Evolutionary conservation across 202 grass and related monocot genomes (phyloP), one percentile per base, ranked within the genome.

Genomic region (Zoysia matrella): DNA sequence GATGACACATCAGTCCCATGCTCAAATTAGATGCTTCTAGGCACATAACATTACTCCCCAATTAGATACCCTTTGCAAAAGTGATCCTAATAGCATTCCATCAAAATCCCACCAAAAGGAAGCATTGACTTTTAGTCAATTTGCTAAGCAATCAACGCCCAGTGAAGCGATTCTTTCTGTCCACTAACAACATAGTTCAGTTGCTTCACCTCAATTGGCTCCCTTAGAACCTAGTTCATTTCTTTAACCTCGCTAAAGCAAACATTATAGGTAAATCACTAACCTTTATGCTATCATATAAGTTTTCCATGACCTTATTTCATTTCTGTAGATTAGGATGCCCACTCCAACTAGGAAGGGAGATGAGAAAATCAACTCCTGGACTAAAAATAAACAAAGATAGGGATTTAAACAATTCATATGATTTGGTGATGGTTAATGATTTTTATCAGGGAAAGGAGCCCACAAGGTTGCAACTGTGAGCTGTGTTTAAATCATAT

Each of bases 151-250:
- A 79, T 86, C 73, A 78, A 73, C 52, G 44, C 81, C 71, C 71
- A 11, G 73, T 18, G 69, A 90, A 83, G 88, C 65, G 80, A 86
- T 90, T 83, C 88, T 82, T 79, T 84, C 49, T 86, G 88, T 75
- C 88, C 71, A 86, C 30, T 76, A 86, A 63, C 30, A 36, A 36
- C 30, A 36, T 36, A 36, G 30, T 36, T 36, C 30, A 36, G 30
- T 36, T 36, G 30, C 48, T 36, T 36, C 30, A 36, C 30, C 30
- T 36, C 47, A 54, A 60, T 73, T 77, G 76, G 76, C 77, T 86
- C 78, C 45, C 47, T 52, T 67, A 41, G 73, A 78, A 86, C 87
- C 83, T 73, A 82, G 83, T 86, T 78, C 83, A 11, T 74, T 77
- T 78, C 78, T 86, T 63, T 63, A 74, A 86, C 47, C 78, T 82